Evolutionary conservation across 1,139 yeast genomes (phyloP), one percentile per base, ranked within the genome.

Genomic region (Magnusiomyces magnusii): DNA sequence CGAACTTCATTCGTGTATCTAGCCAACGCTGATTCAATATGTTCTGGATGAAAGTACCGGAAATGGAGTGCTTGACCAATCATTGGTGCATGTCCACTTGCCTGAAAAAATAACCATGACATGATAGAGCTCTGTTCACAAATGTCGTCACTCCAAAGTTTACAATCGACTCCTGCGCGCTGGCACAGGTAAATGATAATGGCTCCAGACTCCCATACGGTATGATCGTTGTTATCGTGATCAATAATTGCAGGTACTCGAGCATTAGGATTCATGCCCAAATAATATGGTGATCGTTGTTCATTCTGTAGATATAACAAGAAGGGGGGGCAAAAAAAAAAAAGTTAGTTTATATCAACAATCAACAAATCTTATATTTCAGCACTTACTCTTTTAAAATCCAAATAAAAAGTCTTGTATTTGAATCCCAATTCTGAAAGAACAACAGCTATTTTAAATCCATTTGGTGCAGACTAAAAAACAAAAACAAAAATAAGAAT

Each of bases 81-180:
- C 96, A 92, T 92, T 31, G 97, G 97, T 0, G 97, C 96, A 71
- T 91, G 97, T 17, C 97, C 97, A 17, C 95, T 86, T 2, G 97
- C 90, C 74, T 92, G 97, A 78, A 91, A 91, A 70, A 90, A 92
- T 54, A 92, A 78, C 97, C 97, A 92, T 23, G 92, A 84, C 61
- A 84, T 80, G 61, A 92, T 89, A 69, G 86, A 92, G n/a, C 91
- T 80, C 75, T 91, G 97, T 66, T 89, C 97, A 3, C 83, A 79
- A 58, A 87, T 72, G 70, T 86, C 87, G 62, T 84, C 87, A 7
- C 95, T 84, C 90, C 96, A 92, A 59, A 92, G 81, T 23, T 84
- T 76, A 68, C 96, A 86, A 58, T 70, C 78, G 19, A 70, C 70
- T 34, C 79, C 86, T 17, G 91, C 90, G 81, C 95, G 71, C 80